Conservation (phyloP, 495 filamentous ascomycete species). For the Talaromyces thailandensis region DNA sequence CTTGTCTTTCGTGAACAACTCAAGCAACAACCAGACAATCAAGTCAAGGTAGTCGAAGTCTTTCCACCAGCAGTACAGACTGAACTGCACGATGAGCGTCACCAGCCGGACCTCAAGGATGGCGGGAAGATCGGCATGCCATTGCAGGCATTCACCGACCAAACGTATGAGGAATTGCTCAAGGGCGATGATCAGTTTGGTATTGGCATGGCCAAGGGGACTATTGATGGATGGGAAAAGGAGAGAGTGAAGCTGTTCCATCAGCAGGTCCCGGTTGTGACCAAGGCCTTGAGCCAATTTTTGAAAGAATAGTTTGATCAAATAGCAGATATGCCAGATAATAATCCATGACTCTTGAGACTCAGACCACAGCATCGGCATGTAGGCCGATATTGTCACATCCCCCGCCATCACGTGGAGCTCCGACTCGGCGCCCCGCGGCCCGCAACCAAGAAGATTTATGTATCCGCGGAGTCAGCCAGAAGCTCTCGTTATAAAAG, state of each 20-base stretch:
- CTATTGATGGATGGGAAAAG: constrained; percentile 26
- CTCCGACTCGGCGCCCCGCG: not conserved
- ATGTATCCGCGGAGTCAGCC: not conserved
- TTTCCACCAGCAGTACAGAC: constrained; percentile 62
- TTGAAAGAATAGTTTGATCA: constrained; percentile 9
- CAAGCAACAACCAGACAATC: constrained; percentile 21
- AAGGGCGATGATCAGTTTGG: constrained; percentile 40
- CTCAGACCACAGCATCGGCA: too few species aligned
- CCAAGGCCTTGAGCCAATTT: constrained; percentile 19
- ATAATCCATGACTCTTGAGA: too few species aligned
- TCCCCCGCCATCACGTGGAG: not conserved
- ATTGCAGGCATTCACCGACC: constrained; percentile 51
- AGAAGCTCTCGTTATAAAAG: not conserved
- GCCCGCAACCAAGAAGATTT: not conserved
- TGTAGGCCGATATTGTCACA: not conserved
- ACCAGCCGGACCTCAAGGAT: constrained; percentile 33
- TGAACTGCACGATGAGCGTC: constrained; percentile 30
- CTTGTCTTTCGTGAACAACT: constrained; percentile 57
- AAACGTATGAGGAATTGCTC: constrained; percentile 46
- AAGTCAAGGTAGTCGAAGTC: constrained; percentile 55
- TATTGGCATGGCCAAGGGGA: constrained; percentile 24
- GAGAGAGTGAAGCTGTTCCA: constrained; percentile 31
- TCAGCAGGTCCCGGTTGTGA: constrained; percentile 25
- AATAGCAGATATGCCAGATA: too few species aligned
- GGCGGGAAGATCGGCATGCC: constrained; percentile 51